Evolutionary conservation across 225 moss, liverwort and hornwort species (phyloP).

Genomic region (Pseudisothecium myosuroides): DNA sequence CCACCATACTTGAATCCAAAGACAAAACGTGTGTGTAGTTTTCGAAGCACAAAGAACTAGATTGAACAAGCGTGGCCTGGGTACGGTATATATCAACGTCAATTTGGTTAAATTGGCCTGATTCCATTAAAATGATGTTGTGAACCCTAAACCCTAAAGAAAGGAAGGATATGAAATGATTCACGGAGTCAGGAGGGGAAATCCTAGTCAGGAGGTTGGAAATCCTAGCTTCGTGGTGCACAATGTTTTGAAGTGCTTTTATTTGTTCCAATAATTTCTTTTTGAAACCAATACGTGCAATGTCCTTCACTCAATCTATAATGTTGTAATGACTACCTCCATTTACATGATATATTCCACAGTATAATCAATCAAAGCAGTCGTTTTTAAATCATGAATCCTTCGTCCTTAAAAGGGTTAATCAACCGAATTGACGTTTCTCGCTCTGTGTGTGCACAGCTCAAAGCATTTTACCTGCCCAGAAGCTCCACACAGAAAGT

Average conservation of each 20-base stretch:
- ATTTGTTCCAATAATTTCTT: too few relatives aligned
- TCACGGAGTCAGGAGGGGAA: background rate
- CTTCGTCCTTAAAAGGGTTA: background rate
- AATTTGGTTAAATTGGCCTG: background rate
- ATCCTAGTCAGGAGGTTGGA: background rate
- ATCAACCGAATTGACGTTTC: background rate
- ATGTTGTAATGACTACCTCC: background rate
- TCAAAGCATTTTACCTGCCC: constrained; percentile 30
- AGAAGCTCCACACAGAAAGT: constrained; percentile 31
- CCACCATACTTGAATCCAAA: background rate
- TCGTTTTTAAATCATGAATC: background rate
- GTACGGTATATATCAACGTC: background rate
- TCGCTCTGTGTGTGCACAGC: background rate
- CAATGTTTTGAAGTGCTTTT: background rate
- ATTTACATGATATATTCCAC: background rate
- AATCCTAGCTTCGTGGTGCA: background rate
- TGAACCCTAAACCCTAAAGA: background rate
- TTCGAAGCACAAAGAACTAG: background rate
- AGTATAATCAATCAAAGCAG: too few relatives aligned
- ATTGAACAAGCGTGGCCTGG: background rate
- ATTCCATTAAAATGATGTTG: background rate
- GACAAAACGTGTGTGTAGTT: background rate
- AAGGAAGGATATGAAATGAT: background rate
- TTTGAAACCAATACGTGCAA: too few relatives aligned
- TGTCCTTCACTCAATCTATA: background rate